Evolutionary conservation across 2,329 filamentous ascomycete species (phyloP).

Genomic region (Metarhizium guizhouense): DNA sequence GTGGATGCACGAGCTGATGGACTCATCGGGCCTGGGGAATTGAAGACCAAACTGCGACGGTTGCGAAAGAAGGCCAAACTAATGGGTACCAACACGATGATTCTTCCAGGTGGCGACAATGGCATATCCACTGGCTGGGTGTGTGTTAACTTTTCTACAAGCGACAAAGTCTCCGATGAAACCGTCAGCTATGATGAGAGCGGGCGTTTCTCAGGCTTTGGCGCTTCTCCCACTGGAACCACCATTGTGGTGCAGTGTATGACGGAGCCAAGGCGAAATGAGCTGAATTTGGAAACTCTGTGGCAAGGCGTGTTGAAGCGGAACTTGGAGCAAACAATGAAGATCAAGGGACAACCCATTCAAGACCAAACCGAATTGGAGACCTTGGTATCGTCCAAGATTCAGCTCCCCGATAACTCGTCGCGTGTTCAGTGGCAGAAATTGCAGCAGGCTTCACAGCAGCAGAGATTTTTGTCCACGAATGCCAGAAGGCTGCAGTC

Average conservation of each 20-base stretch:
- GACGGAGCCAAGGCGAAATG: slow-evolving; percentile 42
- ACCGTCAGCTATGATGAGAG: slow-evolving; percentile 34
- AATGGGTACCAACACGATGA: slow-evolving; percentile 62
- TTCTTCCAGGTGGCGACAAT: slow-evolving; percentile 61
- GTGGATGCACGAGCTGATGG: slow-evolving; percentile 77
- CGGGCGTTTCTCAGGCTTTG: slow-evolving; percentile 69
- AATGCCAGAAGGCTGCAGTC: slow-evolving; percentile 15
- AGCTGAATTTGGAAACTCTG: slow-evolving; percentile 44
- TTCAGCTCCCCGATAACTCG: slow-evolving; percentile 22
- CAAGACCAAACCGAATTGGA: slow-evolving; percentile 19
- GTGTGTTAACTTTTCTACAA: slow-evolving; percentile 76
- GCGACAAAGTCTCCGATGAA: slow-evolving; percentile 47
- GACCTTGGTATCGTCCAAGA: slow-evolving; percentile 18
- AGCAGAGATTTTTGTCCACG: slow-evolving; percentile 26
- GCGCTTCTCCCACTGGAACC: slow-evolving; percentile 38
- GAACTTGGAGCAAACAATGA: slow-evolving; percentile 21
- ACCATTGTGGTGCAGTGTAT: slow-evolving; percentile 50
- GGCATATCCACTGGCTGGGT: slow-evolving; percentile 93
- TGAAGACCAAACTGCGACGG: slow-evolving; percentile 77
- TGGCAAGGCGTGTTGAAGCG: slow-evolving; percentile 36
- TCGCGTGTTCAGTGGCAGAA: slow-evolving; percentile 27
- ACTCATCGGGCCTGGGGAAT: slow-evolving; percentile 77
- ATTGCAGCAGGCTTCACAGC: slow-evolving; percentile 23
- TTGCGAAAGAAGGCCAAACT: slow-evolving; percentile 76
- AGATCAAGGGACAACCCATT: slow-evolving; percentile 18